Conservation (phyloP, 2,329 filamentous ascomycete species). For the Aspergillus fumigatus region DNA sequence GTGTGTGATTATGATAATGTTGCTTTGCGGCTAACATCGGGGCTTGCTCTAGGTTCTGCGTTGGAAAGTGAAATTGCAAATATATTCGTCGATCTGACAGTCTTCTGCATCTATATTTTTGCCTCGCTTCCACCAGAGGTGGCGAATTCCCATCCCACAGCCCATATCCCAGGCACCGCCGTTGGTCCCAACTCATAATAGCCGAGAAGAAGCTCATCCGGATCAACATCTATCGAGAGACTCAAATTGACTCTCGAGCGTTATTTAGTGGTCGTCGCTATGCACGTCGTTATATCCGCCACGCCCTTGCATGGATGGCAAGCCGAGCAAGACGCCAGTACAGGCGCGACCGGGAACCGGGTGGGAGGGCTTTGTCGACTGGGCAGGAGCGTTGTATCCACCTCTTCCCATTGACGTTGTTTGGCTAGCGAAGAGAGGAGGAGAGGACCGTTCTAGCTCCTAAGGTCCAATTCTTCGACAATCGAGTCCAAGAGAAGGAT, state of each 20-base stretch:
- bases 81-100: background rate
- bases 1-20: slow-evolving; percentile 3
- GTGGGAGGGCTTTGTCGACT: background rate
- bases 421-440: slow-evolving; percentile 4
- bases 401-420: slow-evolving; percentile 33
- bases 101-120: background rate
- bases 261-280: slow-evolving; percentile 8
- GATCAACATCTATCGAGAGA: background rate
- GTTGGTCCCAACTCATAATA: background rate
- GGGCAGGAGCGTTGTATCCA: slow-evolving; percentile 28
- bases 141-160: background rate
- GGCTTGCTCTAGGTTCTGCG: slow-evolving; percentile 47
- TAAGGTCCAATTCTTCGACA: background rate
- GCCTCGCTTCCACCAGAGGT: background rate
- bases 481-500: background rate
- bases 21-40: slow-evolving; percentile 10
- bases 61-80: slow-evolving; percentile 25
- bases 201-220: background rate
- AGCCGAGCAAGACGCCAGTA: background rate
- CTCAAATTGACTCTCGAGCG: background rate
- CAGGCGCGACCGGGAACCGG: slow-evolving; percentile 1
- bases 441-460: background rate
- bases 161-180: background rate
- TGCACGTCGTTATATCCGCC: slow-evolving; percentile 31
- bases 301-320: slow-evolving; percentile 20